phyloP scores from a whole-genome alignment of 345 rosid genomes.

The Acer yangbiense region DNA sequence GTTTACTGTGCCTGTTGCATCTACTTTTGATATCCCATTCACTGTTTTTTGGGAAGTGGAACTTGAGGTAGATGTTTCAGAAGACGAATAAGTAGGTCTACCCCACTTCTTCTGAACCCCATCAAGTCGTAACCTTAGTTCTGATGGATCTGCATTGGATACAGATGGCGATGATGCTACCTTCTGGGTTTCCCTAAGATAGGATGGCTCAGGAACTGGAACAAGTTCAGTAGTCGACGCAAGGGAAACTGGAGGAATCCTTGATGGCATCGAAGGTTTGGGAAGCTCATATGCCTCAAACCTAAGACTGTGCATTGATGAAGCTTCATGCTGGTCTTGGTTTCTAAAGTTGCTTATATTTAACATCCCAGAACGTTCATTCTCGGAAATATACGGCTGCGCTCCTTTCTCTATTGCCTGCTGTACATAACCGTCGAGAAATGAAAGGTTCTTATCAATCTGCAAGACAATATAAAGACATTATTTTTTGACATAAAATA shows the following conservation, averaged over 20 bases:
- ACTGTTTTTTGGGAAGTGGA: conserved; percentile 50
- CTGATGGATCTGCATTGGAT: conserved; percentile 58
- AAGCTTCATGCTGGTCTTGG: conserved; percentile 64
- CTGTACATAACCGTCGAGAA: conserved; percentile 73
- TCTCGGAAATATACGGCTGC: conserved; percentile 81
- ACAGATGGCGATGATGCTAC: conserved; percentile 43
- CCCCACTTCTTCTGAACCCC: conserved; percentile 99
- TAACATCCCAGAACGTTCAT: conserved; percentile 58
- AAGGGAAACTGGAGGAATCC: conserved; percentile 42
- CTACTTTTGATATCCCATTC: conserved; percentile 49
- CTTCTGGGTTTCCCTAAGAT: conserved; percentile 54
- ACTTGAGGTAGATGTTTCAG: conserved; percentile 50
- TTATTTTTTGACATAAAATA: neutral
- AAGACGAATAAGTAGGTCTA: conserved; percentile 54
- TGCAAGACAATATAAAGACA: conserved; percentile 34
- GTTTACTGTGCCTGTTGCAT: conserved; percentile 41
- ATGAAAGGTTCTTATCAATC: conserved; percentile 81
- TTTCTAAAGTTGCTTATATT: conserved; percentile 52
- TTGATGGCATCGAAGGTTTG: conserved; percentile 52
- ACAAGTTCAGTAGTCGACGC: conserved; percentile 65
- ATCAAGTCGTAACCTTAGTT: conserved; percentile 82
- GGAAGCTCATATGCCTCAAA: conserved; percentile 98
- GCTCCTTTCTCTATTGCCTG: conserved; percentile 77
- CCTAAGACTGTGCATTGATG: conserved; percentile 74
- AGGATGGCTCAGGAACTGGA: conserved; percentile 69